Evolutionary conservation across 2,329 filamentous ascomycete genomes (phyloP).

Genomic region (Colletotrichum falcatum): DNA sequence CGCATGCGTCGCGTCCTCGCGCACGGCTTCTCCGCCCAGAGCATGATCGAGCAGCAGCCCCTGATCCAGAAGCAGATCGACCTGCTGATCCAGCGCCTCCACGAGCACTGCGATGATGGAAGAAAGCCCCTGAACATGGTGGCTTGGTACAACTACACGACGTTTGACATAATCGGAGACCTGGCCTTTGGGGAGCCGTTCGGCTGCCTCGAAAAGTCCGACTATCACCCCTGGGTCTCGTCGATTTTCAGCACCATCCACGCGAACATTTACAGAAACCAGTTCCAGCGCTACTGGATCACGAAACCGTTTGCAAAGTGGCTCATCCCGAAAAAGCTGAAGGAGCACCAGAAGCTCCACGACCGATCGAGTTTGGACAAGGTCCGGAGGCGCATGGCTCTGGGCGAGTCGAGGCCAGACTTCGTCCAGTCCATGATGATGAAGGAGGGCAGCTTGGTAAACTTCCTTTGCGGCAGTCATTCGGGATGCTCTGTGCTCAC

Average conservation of each 20-base stretch:
- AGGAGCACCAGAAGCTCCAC: constrained; percentile 22
- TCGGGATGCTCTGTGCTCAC: neutral
- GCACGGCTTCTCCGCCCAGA: constrained; percentile 48
- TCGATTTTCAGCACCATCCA: constrained; percentile 43
- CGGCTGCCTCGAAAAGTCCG: constrained; percentile 44
- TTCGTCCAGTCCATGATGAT: constrained; percentile 42
- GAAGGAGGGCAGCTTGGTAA: constrained; percentile 38
- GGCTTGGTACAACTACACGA: constrained; percentile 43
- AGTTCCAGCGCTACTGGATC: constrained; percentile 14
- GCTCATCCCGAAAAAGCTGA: constrained; percentile 20
- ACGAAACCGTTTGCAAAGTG: constrained; percentile 16
- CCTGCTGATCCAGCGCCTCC: constrained; percentile 49
- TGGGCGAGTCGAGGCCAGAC: constrained; percentile 39
- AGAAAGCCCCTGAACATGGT: constrained; percentile 21
- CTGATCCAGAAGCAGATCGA: constrained; percentile 48
- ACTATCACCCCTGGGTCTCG: constrained; percentile 47
- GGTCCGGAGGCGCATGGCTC: constrained; percentile 36
- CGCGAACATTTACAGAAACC: constrained; percentile 12
- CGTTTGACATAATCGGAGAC: constrained; percentile 50
- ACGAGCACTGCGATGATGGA: constrained; percentile 29
- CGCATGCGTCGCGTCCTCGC: constrained; percentile 44
- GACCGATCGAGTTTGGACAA: constrained; percentile 14
- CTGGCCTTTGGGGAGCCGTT: constrained; percentile 49
- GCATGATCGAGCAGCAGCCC: constrained; percentile 49
- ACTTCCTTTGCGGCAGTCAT: neutral